Evolutionary conservation across 257 asterid species (phyloP), one percentile per base, ranked within the genome.

Genomic region (Leonotis leonurus): DNA sequence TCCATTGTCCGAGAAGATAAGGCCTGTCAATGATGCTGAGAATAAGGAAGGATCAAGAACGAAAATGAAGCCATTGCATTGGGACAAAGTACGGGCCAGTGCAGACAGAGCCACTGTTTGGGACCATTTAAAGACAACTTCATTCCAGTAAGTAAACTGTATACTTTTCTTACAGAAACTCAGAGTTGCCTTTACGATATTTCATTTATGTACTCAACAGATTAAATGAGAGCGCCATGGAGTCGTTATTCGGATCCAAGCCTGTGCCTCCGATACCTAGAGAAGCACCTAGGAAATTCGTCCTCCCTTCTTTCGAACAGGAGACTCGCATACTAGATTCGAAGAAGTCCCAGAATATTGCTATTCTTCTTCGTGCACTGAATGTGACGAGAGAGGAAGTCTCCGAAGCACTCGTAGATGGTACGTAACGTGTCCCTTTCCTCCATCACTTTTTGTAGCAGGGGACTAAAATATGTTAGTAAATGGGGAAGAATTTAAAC

Each of bases 61-160:
- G 21, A 85, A 73, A 76, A 77, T 90, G 81, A 90, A 85, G 73
- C 81, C 89, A 66, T 64, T 90, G 84, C 97, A 87, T 37, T 90
- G 97, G 97, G 97, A 90, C 79, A 90, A 87, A 80, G 96, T 87
- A 58, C 81, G 77, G 69, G 84, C 96, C 67, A 75, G 87, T 50
- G 72, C 94, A 14, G 85, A 85, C 37, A 68, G 81, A 69, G 89
- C 77, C 65, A 90, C 95, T 4, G 97, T 87, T 27, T 90, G 97
- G 97, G 97, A 90, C 78, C 93, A 83, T 60, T 68, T 87, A 53
- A 81, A 85, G 60, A 75, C 93, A 8, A 84, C 87, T 77, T 87
- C 96, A 57, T 90, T 90, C 78, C 84, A 81, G 97, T 87, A 75
- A 77, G 96, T 83, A 41, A 37, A 76, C 14, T 27, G n/a, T 50